Evolutionary conservation across 768 basidiomycete species (phyloP).

Genomic region (Termitomyces sp.): DNA sequence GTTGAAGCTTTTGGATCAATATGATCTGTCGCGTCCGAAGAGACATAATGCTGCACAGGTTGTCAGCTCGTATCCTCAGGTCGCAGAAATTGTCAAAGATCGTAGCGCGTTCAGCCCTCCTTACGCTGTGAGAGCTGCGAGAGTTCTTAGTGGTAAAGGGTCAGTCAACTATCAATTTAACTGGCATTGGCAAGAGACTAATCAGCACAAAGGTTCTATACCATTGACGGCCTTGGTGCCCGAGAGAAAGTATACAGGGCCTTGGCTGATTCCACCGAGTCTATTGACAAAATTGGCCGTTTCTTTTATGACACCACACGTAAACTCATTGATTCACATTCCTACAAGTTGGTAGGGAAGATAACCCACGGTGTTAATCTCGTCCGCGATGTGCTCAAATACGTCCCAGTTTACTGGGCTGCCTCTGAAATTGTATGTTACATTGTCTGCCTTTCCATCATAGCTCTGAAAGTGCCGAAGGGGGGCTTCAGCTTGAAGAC

Average conservation of each 20-base stretch:
- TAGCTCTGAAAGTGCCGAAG: conserved; percentile 27
- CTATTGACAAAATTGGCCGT: conserved; percentile 42
- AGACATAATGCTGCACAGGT: conserved; percentile 17
- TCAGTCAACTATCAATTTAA: conserved; percentile 17
- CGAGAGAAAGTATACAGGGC: conserved; percentile 41
- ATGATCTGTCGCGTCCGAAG: conserved; percentile 49
- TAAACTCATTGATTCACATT: conserved; percentile 46
- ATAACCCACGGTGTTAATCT: conserved; percentile 55
- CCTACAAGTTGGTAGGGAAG: conserved; percentile 53
- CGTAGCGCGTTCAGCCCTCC: conserved; percentile 38
- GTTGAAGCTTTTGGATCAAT: conserved; percentile 46
- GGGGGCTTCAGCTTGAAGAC: conserved; percentile 71
- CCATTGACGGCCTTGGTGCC: conserved; percentile 46
- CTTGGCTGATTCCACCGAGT: conserved; percentile 42
- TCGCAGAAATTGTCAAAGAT: conserved; percentile 47
- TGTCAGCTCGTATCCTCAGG: conserved; percentile 43
- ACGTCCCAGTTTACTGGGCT: conserved; percentile 65
- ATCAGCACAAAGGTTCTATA: conserved; percentile 52
- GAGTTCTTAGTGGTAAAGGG: conserved; percentile 59
- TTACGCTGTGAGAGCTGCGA: conserved; percentile 43
- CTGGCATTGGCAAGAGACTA: conserved; percentile 4
- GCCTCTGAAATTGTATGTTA: conserved; percentile 54
- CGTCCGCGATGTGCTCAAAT: conserved; percentile 60
- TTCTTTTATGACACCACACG: conserved; percentile 67
- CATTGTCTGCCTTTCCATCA: background rate